Base-by-base conservation (phyloP, 129 eudicot genomes). In the Erigeron canadensis region DNA sequence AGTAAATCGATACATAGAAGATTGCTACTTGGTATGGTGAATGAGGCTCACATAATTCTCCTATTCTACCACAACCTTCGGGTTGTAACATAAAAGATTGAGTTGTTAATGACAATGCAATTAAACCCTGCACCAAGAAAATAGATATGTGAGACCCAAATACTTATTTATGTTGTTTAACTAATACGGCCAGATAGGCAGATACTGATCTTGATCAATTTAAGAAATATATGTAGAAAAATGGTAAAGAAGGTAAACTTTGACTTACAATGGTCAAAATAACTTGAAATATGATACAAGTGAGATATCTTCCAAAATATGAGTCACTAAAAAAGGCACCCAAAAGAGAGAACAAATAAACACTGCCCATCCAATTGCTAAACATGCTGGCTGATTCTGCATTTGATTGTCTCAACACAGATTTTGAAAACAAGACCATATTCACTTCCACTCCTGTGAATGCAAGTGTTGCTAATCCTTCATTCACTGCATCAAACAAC, bases 271-370 rank as follows among this genome's bases (percentile, higher is more conserved):
- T 67, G 70, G 85, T 74, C 37, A 86, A 74, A 65, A 88, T 73
- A 77, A 60, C 84, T 74, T 88, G 91, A 76, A 88, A 88, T 23
- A 86, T 73, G 68, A 88, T 83, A 78, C 91, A 88, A 77, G 96
- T 88, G 76, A 88, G 84, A 57, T 83, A 88, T 84, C 96, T 81
- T 72, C 96, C 96, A 79, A 88, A 77, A 81, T 86, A 88, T 6
- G 96, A 86, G 72, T 88, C 91, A 77, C 96, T 88, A 21, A 88
- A 74, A 69, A 86, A 86, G 75, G 96, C 96, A 62, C 96, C 96
- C 45, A 88, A 67, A 48, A 88, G 86, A 38, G 96, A 81, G 67
- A 78, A 88, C 23, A 88, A 68, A 45, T 88, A 83, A 42, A 88
- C 89, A 65, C 89, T 81, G 51, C 96, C 96, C 91, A 88, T 86